A percentile compares a stretch with the other conserved stretches of the same genome.
These are phyloP conservation scores for Phytophthora palmivora DNA, from an alignment of 352 stramenopile genomes.

Conservation along the genomic window DNA sequence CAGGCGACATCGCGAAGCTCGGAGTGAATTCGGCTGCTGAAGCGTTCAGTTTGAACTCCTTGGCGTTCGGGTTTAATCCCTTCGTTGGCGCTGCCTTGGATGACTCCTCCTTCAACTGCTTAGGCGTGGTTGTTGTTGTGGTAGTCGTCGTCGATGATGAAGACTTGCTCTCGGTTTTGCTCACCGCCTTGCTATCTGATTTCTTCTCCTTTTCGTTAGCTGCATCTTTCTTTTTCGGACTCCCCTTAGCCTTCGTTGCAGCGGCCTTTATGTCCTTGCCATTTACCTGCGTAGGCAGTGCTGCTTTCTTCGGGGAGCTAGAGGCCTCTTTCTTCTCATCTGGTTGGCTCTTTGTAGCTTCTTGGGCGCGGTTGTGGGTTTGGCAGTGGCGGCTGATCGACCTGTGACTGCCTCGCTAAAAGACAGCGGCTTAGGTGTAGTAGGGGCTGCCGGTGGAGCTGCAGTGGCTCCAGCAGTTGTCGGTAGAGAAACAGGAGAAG, in stretches of 20 bases:
- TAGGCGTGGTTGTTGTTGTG: constrained; percentile 21
- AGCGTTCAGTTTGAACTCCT: constrained; percentile 88
- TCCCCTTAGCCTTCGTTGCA: constrained; percentile 28
- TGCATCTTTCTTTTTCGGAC: constrained; percentile 34
- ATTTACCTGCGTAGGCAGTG: constrained; percentile 26
- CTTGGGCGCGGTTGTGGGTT: constrained; percentile 7
- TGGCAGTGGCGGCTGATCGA: constrained; percentile 31
- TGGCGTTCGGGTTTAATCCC: constrained; percentile 82
- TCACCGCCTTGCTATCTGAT: constrained; percentile 21
- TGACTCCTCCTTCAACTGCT: constrained; percentile 24
- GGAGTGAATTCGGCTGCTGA: constrained; percentile 74
- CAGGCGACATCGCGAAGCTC: constrained; percentile 44
- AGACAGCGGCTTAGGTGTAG: constrained; percentile 61
- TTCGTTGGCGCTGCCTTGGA: constrained; percentile 56
- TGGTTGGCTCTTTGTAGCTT: constrained; percentile 7
- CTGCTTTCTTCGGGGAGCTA: constrained; percentile 23
- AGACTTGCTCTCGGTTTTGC: constrained; percentile 24
- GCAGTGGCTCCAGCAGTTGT: constrained; percentile 17
- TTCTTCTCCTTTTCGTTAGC: constrained; percentile 33
- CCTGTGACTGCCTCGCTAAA: constrained; percentile 79
- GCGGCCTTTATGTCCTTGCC: constrained; percentile 23
- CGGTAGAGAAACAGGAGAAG: constrained; percentile 9
- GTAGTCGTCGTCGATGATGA: constrained; percentile 19
- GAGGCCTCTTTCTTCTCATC: constrained; percentile 24
- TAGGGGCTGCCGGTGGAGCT: neutral